A percentile compares a stretch with the other conserved stretches of the same genome.
phyloP scores from a whole-genome alignment of 116 monocot species.

The Phalaenopsis hybrid region DNA sequence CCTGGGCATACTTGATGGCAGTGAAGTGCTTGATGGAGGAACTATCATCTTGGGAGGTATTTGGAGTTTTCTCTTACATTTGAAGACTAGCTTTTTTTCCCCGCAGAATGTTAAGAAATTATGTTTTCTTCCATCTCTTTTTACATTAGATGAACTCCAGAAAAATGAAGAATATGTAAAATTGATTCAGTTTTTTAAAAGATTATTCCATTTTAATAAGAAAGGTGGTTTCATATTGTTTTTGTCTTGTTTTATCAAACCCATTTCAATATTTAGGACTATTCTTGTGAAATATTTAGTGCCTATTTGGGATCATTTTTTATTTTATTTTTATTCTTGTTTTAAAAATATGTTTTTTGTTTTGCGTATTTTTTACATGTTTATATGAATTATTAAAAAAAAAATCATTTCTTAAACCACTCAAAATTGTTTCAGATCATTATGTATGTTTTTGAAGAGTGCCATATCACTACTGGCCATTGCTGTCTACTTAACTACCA shows the following conservation, averaged over 20 bases:
- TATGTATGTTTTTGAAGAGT: no score
- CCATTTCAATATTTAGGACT: not conserved
- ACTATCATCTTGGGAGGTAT: conserved; percentile 79
- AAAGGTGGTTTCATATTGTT: not conserved
- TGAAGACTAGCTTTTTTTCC: not conserved
- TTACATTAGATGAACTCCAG: not conserved
- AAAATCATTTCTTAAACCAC: no score
- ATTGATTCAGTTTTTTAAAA: not conserved
- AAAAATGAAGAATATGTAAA: not conserved
- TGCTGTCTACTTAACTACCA: no score
- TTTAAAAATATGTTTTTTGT: no score
- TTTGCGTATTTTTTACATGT: no score
- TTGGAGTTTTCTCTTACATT: not conserved
- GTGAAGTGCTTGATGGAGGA: conserved; percentile 54
- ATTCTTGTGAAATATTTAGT: not conserved
- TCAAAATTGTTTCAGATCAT: no score
- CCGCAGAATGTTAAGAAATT: not conserved
- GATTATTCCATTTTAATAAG: not conserved
- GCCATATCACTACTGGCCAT: no score
- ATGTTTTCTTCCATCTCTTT: not conserved
- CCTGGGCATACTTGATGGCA: conserved; percentile 76
- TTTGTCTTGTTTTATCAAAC: not conserved
- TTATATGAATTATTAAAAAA: no score
- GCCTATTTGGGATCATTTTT: no score
- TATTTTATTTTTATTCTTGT: no score